Base-by-base conservation (phyloP, 2,329 filamentous ascomycete genomes). In the Scedosporium dehoogii region DNA sequence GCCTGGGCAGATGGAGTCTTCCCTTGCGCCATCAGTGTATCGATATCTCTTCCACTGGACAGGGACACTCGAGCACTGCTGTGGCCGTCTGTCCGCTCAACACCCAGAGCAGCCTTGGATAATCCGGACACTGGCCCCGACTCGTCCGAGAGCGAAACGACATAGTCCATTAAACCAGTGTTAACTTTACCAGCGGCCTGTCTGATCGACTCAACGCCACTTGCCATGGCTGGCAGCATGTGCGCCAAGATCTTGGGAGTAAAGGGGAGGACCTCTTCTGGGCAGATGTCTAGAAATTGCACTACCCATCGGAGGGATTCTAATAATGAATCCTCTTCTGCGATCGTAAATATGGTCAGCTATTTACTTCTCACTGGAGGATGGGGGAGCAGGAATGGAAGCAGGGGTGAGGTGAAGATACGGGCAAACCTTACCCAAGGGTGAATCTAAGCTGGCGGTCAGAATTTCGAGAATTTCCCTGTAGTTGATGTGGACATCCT, bases 291-390 rank as follows among this genome's bases (percentile, higher is more conserved):
- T 68, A 99, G 89, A 72, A 99, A 97, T 64, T 89, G 90, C 67
- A 97, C 92, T 66, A 99, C 92, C 94, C 94, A 99, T 65, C 91
- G 85, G 29, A 99, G 79, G 3, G 92, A 92, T 61, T 96, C 96
- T 46, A 97, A 81, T 55, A 97, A 84, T 66, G 96, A 92, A 70
- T 96, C 91, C 72, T 97, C 92, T 72, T 97, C 92, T 87, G 71
- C 67, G 61, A 46, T 61, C 69, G 63, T 70, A 66, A 64, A n/a
- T 33, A 64, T 55, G 62, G 61, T 38, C 33, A 38, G 33, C 33
- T 38, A 38, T 38, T 38, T 38, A 38, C 10, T 12, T 10, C 10
- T 9, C 33, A 38, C 10, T 10, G 4, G 10, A 10, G 16, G 12
- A 16, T 27, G 6, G 38, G 21, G 6, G 27, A 7, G 5, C 46